These are phyloP conservation scores for Olyra latifolia DNA, from an alignment of 176 grass and related monocot species.

Conservation along the genomic window DNA sequence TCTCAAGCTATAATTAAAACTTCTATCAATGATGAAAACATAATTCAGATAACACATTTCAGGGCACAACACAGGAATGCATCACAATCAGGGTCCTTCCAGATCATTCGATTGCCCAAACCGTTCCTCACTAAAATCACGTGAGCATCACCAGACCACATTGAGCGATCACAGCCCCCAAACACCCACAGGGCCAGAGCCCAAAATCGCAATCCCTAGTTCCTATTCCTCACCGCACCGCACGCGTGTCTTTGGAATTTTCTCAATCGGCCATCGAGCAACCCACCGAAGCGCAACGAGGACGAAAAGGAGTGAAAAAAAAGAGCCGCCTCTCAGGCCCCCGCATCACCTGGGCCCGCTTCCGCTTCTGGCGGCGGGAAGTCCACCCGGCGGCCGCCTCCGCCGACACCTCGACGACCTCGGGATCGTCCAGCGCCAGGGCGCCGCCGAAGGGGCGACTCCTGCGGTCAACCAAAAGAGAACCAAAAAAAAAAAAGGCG, in stretches of 20 bases:
- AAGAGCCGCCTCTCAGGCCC: conserved; percentile 8
- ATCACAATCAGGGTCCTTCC: background rate
- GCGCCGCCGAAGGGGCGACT: background rate
- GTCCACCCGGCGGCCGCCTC: conserved; percentile 30
- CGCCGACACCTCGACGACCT: conserved; percentile 49
- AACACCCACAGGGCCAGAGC: background rate
- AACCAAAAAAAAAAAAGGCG: background rate
- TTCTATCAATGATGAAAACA: background rate
- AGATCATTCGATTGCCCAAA: background rate
- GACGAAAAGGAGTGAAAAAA: background rate
- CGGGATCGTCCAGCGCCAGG: conserved; percentile 32
- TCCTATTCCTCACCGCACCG: background rate
- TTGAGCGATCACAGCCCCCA: background rate
- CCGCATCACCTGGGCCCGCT: conserved; percentile 43
- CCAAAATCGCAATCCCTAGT: background rate
- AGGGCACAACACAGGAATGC: background rate
- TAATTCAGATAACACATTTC: background rate
- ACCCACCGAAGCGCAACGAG: background rate
- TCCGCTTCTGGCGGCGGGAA: conserved; percentile 47
- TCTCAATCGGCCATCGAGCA: background rate
- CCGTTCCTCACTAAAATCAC: background rate
- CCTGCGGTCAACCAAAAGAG: conserved; percentile 16
- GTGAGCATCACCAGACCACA: background rate
- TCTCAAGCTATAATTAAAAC: background rate
- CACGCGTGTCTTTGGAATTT: background rate